Evolutionary conservation across 2,329 filamentous ascomycete genomes (phyloP).

Genomic region (Neocucurbitaria cava): DNA sequence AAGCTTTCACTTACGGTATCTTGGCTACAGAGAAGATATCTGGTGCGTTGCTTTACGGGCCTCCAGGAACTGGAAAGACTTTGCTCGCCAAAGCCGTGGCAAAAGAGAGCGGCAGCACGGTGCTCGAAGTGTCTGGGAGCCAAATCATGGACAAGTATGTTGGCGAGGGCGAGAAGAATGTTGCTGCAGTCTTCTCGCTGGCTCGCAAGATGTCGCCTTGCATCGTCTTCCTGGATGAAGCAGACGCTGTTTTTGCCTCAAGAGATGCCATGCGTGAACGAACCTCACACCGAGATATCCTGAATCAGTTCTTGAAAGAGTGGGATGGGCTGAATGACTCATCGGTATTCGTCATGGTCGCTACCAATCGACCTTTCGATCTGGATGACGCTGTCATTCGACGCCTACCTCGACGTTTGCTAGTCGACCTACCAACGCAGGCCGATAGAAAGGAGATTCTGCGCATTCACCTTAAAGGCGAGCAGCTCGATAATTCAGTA

Average conservation of each 20-base stretch:
- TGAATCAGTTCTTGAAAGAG: constrained; percentile 95
- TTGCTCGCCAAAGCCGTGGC: constrained; percentile 69
- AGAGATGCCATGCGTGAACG: constrained; percentile 71
- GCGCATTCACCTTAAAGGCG: constrained; percentile 72
- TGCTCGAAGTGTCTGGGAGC: constrained; percentile 85
- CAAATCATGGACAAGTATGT: constrained; percentile 97
- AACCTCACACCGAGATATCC: constrained; percentile 81
- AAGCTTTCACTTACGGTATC: constrained; percentile 96
- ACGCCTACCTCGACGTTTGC: constrained; percentile 73
- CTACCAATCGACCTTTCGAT: constrained; percentile 94
- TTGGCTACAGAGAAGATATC: constrained; percentile 90
- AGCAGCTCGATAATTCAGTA: constrained; percentile 67
- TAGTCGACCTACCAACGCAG: constrained; percentile 75
- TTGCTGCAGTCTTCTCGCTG: constrained; percentile 87
- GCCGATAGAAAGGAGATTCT: constrained; percentile 73
- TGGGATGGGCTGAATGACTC: constrained; percentile 91
- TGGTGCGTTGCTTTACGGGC: constrained; percentile 85
- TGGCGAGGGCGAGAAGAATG: constrained; percentile 93
- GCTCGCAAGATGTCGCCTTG: constrained; percentile 91
- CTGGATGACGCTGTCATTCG: constrained; percentile 86
- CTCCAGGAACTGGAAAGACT: constrained; percentile 75
- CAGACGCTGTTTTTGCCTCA: constrained; percentile 87
- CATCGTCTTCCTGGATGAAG: constrained; percentile 96
- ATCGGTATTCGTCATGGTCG: constrained; percentile 96
- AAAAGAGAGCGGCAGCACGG: constrained; percentile 70